Conservation (phyloP, 2,329 filamentous ascomycete species). For the Penicillium sp. region DNA sequence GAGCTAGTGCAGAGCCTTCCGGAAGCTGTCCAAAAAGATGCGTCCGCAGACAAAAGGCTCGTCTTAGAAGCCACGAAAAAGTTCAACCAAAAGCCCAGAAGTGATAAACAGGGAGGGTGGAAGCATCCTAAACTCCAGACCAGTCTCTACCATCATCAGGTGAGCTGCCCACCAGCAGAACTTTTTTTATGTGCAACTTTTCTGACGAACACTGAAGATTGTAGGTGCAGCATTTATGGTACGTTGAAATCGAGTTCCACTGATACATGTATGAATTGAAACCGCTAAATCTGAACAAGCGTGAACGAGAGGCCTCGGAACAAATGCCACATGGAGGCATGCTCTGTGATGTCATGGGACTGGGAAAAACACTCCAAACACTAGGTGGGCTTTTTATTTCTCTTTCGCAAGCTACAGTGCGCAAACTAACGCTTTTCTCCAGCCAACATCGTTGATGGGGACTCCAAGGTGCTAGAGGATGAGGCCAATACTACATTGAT, state of each 20-base stretch:
- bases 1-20: conserved; percentile 31
- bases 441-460: conserved; percentile 38
- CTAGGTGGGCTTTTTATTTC: conserved; percentile 21
- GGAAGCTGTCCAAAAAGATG: conserved; percentile 19
- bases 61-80: conserved; percentile 26
- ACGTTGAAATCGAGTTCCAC: conserved; percentile 1
- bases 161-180: conserved; percentile 8
- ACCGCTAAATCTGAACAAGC: conserved; percentile 22
- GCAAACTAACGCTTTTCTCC: background rate
- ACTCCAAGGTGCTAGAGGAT: conserved; percentile 15
- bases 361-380: conserved; percentile 38
- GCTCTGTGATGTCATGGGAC: conserved; percentile 40
- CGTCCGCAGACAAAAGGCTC: conserved; percentile 21
- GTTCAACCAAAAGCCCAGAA: conserved; percentile 24
- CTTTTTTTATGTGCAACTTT: conserved; percentile 6
- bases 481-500: conserved; percentile 32
- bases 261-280: background rate
- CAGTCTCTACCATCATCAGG: conserved; percentile 34
- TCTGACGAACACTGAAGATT: conserved; percentile 23
- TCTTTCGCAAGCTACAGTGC: background rate
- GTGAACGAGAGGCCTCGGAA: conserved; percentile 27
- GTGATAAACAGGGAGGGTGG: conserved; percentile 30
- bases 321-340: conserved; percentile 30
- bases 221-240: conserved; percentile 33
- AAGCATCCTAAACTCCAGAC: conserved; percentile 29